Evolutionary conservation across 2,329 filamentous ascomycete genomes (phyloP).

Genomic region (Phaeophleospora eucalypticola): DNA sequence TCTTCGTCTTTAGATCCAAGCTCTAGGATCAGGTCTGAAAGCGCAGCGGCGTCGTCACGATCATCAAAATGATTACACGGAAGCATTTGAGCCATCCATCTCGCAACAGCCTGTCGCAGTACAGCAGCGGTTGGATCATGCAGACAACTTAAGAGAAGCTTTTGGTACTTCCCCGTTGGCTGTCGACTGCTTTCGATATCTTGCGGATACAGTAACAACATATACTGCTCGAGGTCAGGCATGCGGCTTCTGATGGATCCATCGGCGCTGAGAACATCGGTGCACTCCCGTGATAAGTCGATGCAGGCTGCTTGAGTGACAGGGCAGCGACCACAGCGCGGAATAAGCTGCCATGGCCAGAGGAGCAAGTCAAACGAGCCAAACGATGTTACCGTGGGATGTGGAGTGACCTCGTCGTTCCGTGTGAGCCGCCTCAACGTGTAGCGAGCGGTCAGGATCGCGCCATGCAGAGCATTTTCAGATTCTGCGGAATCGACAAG

Average conservation of each 20-base stretch:
- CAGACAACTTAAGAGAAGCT: conserved; percentile 1
- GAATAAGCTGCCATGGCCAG: neutral
- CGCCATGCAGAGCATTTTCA: conserved; percentile 33
- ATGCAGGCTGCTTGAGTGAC: conserved; percentile 24
- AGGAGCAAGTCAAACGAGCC: too few relatives aligned
- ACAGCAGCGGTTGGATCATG: conserved; percentile 7
- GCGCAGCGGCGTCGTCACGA: neutral
- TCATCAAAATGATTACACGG: conserved; percentile 1
- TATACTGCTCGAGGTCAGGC: neutral
- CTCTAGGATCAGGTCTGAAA: conserved; percentile 1
- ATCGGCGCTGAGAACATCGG: neutral
- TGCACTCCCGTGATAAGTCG: conserved; percentile 28
- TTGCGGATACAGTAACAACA: neutral
- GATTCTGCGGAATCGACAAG: neutral
- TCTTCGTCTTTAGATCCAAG: conserved; percentile 16
- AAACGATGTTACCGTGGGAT: too few relatives aligned
- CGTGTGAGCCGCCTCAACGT: conserved; percentile 10
- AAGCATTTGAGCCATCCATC: conserved; percentile 15
- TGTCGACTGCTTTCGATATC: neutral
- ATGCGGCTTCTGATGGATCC: neutral
- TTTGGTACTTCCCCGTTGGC: neutral
- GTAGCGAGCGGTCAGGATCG: conserved; percentile 30
- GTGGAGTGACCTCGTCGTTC: too few relatives aligned
- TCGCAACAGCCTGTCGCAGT: conserved; percentile 18
- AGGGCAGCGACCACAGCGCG: neutral